Percentiles rank a stretch among this genome's conserved stretches.
Conservation (phyloP, 2,329 filamentous ascomycete species). For the Corinectria fuckeliana region DNA sequence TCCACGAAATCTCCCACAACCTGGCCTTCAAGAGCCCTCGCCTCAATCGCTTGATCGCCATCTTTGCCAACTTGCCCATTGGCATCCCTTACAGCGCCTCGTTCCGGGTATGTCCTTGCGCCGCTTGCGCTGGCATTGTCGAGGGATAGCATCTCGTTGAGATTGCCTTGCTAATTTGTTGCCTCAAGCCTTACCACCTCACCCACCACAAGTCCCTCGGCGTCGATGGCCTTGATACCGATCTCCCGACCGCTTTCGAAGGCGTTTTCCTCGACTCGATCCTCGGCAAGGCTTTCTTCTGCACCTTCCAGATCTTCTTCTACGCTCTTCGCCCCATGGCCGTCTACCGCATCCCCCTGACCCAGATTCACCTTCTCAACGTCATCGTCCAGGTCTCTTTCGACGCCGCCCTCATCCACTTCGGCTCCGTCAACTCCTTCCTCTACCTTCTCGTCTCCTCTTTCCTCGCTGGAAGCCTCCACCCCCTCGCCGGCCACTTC, state of each 20-base stretch:
- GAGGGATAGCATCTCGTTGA: not conserved
- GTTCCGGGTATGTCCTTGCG: constrained; percentile 72
- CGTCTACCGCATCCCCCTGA: constrained; percentile 88
- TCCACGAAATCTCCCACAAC: constrained; percentile 99
- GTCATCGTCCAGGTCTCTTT: constrained; percentile 78
- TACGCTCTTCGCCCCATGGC: constrained; percentile 96
- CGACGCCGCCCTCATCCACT: constrained; percentile 71
- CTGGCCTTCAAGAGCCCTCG: constrained; percentile 84
- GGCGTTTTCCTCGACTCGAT: constrained; percentile 93
- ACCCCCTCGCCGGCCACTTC: constrained; percentile 96
- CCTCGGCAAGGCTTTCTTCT: constrained; percentile 97
- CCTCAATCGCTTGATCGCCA: constrained; percentile 85
- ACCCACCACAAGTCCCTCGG: constrained; percentile 99
- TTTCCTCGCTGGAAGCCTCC: constrained; percentile 91
- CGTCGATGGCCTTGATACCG: constrained; percentile 93
- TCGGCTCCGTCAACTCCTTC: constrained; percentile 68
- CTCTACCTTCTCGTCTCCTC: constrained; percentile 87
- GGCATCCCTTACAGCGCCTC: constrained; percentile 95
- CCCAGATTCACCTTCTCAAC: constrained; percentile 83
- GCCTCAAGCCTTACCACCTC: constrained; percentile 83
- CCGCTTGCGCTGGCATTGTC: not conserved
- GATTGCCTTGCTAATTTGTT: constrained; percentile 30
- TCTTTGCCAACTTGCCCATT: constrained; percentile 95
- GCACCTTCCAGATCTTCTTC: constrained; percentile 98
- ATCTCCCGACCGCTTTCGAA: constrained; percentile 91